Conservation (phyloP, 2,329 filamentous ascomycete genomes). For the Westerdykella aurantiaca region DNA sequence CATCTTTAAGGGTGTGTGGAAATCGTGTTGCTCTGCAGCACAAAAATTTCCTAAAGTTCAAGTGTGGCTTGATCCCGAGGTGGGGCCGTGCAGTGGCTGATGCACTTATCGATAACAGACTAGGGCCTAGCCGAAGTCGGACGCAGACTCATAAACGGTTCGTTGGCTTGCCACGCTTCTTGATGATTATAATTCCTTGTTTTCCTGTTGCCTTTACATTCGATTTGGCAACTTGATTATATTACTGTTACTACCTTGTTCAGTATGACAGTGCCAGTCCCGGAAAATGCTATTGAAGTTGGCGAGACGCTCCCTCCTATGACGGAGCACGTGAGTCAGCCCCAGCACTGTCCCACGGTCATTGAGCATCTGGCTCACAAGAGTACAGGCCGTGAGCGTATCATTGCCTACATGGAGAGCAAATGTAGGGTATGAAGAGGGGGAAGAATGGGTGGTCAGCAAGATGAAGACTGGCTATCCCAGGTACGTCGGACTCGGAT, state of each 20-base stretch:
- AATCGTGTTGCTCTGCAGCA: not conserved
- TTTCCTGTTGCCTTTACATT: slow-evolving; percentile 3
- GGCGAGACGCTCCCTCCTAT: slow-evolving; percentile 36
- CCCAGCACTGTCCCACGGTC: slow-evolving; percentile 6
- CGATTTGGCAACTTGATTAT: slow-evolving; percentile 1
- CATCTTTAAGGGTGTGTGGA: slow-evolving; percentile 17
- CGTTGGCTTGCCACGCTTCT: not conserved
- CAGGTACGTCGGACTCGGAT: slow-evolving; percentile 46
- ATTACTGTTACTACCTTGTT: slow-evolving; percentile 1
- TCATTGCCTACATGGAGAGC: slow-evolving; percentile 89
- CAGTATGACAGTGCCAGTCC: slow-evolving; percentile 22
- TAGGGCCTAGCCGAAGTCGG: slow-evolving; percentile 24
- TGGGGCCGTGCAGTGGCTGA: slow-evolving; percentile 10
- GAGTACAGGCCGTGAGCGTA: slow-evolving; percentile 78
- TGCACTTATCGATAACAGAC: slow-evolving; percentile 28
- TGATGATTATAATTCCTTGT: not conserved
- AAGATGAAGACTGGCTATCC: slow-evolving; percentile 91
- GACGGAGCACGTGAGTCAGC: slow-evolving; percentile 37
- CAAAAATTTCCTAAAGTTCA: no score
- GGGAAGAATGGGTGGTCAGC: slow-evolving; percentile 75
- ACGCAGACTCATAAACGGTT: slow-evolving; percentile 2
- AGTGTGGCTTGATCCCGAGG: not conserved
- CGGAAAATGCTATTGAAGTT: slow-evolving; percentile 33
- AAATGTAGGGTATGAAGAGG: slow-evolving; percentile 92
- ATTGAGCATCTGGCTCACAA: slow-evolving; percentile 11